Evolutionary conservation across 2,329 filamentous ascomycete species (phyloP).

Genomic region (Ceratocystis diversiconidia): DNA sequence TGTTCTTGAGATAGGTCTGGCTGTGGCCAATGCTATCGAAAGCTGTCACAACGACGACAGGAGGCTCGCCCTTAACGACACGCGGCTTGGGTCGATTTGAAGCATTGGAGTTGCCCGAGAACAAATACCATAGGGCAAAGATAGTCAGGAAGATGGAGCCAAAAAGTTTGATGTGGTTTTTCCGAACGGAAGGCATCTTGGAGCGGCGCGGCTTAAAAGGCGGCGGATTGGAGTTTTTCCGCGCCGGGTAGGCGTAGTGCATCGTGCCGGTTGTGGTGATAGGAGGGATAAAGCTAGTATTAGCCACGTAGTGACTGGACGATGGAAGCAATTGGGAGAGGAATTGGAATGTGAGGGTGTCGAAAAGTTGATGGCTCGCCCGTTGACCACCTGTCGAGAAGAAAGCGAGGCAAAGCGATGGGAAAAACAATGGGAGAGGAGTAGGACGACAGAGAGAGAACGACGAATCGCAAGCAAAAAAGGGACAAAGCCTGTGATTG

Average conservation of each 20-base stretch:
- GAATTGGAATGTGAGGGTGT: background rate
- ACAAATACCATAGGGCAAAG: slow-evolving; percentile 45
- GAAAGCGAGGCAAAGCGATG: background rate
- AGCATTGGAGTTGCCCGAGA: slow-evolving; percentile 28
- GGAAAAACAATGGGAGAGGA: background rate
- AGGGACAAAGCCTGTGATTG: background rate
- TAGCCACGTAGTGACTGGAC: background rate
- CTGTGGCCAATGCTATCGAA: slow-evolving; percentile 42
- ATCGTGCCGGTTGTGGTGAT: slow-evolving; percentile 33
- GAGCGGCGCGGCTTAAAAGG: slow-evolving; percentile 52
- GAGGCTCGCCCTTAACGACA: slow-evolving; percentile 34
- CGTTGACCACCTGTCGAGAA: slow-evolving; percentile 6
- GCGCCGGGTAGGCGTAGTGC: slow-evolving; percentile 81
- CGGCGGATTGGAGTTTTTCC: slow-evolving; percentile 65
- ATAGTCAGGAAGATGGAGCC: slow-evolving; percentile 40
- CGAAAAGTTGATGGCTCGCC: background rate
- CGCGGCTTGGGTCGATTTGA: slow-evolving; percentile 16
- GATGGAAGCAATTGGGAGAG: background rate
- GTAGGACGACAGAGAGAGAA: background rate
- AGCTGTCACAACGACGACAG: slow-evolving; percentile 71
- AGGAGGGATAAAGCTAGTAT: background rate
- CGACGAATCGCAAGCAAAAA: background rate
- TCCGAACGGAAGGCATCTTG: slow-evolving; percentile 39
- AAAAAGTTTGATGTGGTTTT: slow-evolving; percentile 47
- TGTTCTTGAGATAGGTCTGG: slow-evolving; percentile 51